Conservation (phyloP, 192 early-diverging fungal species). For the Gaertneriomyces sp. region DNA sequence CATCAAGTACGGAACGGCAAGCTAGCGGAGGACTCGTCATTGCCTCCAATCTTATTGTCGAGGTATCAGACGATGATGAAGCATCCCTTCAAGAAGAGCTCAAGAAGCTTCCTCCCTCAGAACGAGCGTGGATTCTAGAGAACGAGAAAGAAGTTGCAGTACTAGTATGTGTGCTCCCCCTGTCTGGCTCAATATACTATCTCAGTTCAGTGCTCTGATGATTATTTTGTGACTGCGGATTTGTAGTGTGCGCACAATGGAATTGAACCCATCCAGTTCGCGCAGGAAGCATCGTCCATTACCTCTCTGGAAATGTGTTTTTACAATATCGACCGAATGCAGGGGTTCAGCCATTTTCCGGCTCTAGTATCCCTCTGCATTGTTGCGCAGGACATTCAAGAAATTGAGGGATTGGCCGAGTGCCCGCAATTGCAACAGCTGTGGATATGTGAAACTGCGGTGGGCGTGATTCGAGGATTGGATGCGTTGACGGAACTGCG, state of each 20-base stretch:
- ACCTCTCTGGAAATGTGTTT: slow-evolving; percentile 54
- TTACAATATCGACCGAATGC: slow-evolving; percentile 48
- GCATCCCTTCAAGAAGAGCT: too few species aligned
- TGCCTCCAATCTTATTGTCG: too few species aligned
- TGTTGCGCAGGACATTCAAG: slow-evolving; percentile 53
- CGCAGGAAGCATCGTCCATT: slow-evolving; percentile 19
- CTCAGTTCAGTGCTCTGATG: neutral
- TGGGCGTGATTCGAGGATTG: slow-evolving; percentile 41
- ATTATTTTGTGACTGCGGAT: neutral
- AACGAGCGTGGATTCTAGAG: slow-evolving; percentile 27
- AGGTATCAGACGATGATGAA: too few species aligned
- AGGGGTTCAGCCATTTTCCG: slow-evolving; percentile 40
- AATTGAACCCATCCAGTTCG: slow-evolving; percentile 31
- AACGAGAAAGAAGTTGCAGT: slow-evolving; percentile 32
- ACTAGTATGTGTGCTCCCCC: slow-evolving; percentile 21
- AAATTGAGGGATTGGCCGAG: slow-evolving; percentile 42
- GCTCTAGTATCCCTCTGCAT: slow-evolving; percentile 45
- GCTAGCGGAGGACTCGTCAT: too few species aligned
- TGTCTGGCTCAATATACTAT: neutral
- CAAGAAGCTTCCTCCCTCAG: neutral
- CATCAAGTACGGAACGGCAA: too few species aligned
- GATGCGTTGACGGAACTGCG: slow-evolving; percentile 37
- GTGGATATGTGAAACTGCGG: slow-evolving; percentile 58
- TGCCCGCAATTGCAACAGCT: slow-evolving; percentile 42
- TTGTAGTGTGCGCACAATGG: slow-evolving; percentile 39